Base-by-base conservation (phyloP, 345 rosid genomes). In the Dovyalis caffra region DNA sequence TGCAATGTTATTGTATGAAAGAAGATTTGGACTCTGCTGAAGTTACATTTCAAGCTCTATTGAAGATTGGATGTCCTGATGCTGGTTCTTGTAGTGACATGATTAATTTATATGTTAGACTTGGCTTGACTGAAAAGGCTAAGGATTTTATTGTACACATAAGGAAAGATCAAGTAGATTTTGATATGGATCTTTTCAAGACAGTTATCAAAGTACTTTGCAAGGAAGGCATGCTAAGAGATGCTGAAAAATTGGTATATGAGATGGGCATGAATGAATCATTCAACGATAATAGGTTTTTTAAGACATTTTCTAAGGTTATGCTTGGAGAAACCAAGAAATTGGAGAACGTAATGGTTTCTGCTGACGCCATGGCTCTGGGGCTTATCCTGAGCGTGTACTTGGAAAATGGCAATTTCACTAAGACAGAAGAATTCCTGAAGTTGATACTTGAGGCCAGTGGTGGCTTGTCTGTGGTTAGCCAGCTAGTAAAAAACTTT, bases 31-130 rank as follows among this genome's bases (percentile, higher is more conserved):
- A 74, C 65, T 77, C 83, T 78, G 98, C 98, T 33, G 98, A 94
- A 85, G 88, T 68, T 80, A 85, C 90, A 32, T 94, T 87, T 86
- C 87, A 74, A 76, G 85, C 88, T 76, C 78, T 94, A 70, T 86
- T 91, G 28, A 87, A 84, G 69, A 83, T 88, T 68, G 96, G 93
- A 78, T 83, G 77, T 78, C 92, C 94, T 38, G 98, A 94, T 85
- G 84, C 91, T 77, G 84, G 89, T 81, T 88, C 94, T 81, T 90
- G 93, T 79, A 89, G 79, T 68, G 94, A 89, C 81, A 85, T 94
- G 94, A 91, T 92, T 49, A 87, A 71, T 78, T 80, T 92, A 82
- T 92, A 86, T 76, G 23, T 81, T 43, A 86, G 66, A 66, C 84
- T 92, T 81, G 81, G 79, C 71, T 78, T 85, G 80, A 84, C 70